Percentiles rank a stretch among this genome's conserved stretches.
Evolutionary conservation across 345 rosid species (phyloP).

Genomic region (Geranium brycei): DNA sequence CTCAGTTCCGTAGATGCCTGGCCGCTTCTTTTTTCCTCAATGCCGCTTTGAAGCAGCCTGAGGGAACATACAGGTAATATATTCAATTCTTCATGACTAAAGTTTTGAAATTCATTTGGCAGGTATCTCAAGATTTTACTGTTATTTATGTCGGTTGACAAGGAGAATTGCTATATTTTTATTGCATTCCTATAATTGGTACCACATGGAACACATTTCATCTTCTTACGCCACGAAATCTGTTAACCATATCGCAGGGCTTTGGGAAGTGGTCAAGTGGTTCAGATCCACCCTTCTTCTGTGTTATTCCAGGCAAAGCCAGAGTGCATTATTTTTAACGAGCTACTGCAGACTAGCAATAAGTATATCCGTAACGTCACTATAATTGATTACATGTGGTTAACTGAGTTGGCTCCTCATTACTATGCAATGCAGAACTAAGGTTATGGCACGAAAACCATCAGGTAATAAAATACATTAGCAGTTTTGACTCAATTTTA

Average conservation of each 20-base stretch:
- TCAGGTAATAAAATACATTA: too few species aligned
- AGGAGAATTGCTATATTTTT: too few species aligned
- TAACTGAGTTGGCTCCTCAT: constrained; percentile 82
- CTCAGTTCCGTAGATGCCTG: constrained; percentile 78
- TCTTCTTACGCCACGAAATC: background rate
- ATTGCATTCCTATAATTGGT: too few species aligned
- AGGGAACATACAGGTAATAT: constrained; percentile 64
- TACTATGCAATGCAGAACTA: constrained; percentile 42
- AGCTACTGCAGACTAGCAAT: constrained; percentile 63
- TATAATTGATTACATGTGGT: constrained; percentile 68
- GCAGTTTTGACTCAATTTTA: background rate
- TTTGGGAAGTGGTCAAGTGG: constrained; percentile 69
- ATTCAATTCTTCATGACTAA: constrained; percentile 3
- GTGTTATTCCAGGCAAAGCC: constrained; percentile 56
- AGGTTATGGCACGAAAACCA: background rate
- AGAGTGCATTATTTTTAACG: constrained; percentile 73
- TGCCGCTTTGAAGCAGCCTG: constrained; percentile 85
- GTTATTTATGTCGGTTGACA: background rate
- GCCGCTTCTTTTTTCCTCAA: constrained; percentile 86
- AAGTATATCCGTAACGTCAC: constrained; percentile 70
- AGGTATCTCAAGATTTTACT: background rate
- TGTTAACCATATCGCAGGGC: constrained; percentile 42
- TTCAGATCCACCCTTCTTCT: constrained; percentile 83
- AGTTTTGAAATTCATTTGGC: constrained; percentile 2
- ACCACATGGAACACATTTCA: background rate